Conservation (phyloP, 148 eudicot genomes). For the Pharnaceum exiguum region DNA sequence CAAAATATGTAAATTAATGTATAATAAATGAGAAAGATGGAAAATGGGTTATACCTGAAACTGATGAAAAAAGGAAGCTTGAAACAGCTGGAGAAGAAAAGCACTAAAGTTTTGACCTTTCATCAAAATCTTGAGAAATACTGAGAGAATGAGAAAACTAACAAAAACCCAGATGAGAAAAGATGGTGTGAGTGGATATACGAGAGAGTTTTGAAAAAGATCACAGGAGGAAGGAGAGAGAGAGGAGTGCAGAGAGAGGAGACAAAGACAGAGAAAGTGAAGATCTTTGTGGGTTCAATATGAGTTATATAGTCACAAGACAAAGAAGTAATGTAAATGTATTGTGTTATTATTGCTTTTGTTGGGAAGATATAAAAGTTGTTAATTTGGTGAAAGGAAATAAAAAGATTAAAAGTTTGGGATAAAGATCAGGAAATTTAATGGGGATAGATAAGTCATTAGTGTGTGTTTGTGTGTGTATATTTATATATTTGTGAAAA, state of each 20-base stretch:
- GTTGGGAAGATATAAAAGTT: not conserved
- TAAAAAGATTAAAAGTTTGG: not conserved
- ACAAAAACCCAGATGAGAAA: constrained; percentile 3
- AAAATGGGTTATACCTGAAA: constrained; percentile 28
- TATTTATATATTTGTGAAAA: not conserved
- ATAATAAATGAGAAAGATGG: constrained; percentile 2
- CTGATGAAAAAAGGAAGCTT: constrained; percentile 28
- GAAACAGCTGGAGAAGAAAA: constrained; percentile 23
- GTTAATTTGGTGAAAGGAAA: not conserved
- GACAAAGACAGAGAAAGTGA: constrained; percentile 8
- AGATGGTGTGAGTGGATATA: constrained; percentile 1
- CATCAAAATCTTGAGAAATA: constrained; percentile 23
- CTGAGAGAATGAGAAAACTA: not conserved
- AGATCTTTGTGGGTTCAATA: constrained; percentile 13
- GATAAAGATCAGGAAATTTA: constrained; percentile 15
- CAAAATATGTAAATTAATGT: no score
- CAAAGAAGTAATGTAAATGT: constrained; percentile 3
- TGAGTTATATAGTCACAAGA: not conserved
- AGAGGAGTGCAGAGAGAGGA: not conserved
- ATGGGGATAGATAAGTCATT: constrained; percentile 9
- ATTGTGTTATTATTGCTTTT: not conserved
- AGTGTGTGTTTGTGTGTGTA: constrained; percentile 11
- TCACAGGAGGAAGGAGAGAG: not conserved
- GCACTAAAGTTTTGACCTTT: constrained; percentile 14
- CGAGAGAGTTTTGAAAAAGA: not conserved